Conservation (phyloP, 202 grass and related monocot genomes). For the Schoenoplectus triqueter region DNA sequence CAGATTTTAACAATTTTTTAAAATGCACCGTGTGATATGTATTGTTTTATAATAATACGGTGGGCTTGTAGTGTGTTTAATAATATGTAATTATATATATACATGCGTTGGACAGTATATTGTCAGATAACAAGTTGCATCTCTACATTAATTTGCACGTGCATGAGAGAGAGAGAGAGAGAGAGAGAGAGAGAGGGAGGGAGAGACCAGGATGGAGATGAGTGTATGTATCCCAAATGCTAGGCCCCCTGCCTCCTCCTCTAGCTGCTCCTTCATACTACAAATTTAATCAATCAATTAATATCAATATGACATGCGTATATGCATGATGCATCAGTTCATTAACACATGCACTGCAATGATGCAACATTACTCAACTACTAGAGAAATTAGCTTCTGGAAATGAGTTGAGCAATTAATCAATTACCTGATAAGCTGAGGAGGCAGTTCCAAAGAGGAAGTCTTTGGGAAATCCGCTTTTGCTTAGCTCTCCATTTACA, state of each 20-base stretch:
- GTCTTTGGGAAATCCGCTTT: constrained; percentile 49
- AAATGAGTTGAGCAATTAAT: not conserved
- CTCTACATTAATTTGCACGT: not conserved
- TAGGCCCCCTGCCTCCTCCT: constrained; percentile 52
- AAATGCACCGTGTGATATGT: no score
- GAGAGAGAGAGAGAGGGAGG: constrained; percentile 21
- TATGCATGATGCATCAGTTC: no score
- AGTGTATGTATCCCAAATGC: constrained; percentile 54
- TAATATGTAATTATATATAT: no score
- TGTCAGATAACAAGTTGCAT: not conserved
- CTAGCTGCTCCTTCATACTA: constrained; percentile 63
- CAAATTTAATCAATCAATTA: not conserved
- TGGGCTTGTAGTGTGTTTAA: no score
- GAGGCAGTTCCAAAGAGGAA: constrained; percentile 77
- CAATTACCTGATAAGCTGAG: constrained; percentile 67
- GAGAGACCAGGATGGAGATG: constrained; percentile 41
- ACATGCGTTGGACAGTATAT: not conserved
- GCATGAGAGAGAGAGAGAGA: not conserved
- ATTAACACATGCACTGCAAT: no score
- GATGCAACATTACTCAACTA: not conserved
- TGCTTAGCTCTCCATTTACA: constrained; percentile 38
- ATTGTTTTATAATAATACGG: no score
- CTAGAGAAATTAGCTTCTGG: not conserved
- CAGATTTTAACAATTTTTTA: no score
- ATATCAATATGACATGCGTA: no score